These are phyloP conservation scores for Oenanthe javanica DNA, from an alignment of 140 eudicot species.

Conservation along the genomic window DNA sequence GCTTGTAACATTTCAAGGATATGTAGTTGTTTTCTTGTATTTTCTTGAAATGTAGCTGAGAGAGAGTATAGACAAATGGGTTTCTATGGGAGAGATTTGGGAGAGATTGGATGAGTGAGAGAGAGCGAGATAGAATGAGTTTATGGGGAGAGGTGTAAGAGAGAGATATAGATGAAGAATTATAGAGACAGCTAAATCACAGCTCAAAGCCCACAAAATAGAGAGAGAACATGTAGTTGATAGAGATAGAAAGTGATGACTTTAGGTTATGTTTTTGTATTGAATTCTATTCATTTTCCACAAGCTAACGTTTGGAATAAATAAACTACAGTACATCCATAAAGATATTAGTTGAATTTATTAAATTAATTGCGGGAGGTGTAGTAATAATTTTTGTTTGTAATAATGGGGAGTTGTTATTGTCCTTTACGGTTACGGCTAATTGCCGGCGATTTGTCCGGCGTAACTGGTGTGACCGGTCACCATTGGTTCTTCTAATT, in stretches of 20 bases:
- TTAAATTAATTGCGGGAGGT: neutral
- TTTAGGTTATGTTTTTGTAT: conserved; percentile 3
- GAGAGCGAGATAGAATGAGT: conserved; percentile 8
- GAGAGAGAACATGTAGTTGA: neutral
- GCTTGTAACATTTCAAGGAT: conserved; percentile 31
- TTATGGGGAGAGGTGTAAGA: conserved; percentile 15
- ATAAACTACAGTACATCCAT: neutral
- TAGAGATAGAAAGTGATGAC: neutral
- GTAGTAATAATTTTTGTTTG: neutral
- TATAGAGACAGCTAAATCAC: conserved; percentile 81
- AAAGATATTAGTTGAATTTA: neutral
- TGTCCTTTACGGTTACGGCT: conserved; percentile 12
- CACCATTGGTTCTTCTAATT: neutral
- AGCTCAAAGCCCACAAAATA: conserved; percentile 87
- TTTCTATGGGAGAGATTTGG: conserved; percentile 43
- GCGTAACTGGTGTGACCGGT: conserved; percentile 14
- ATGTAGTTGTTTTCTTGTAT: neutral
- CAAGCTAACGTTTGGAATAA: conserved; percentile 13
- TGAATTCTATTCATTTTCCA: neutral
- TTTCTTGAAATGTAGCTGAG: conserved; percentile 11
- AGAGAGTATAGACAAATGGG: conserved; percentile 18
- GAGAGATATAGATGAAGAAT: conserved; percentile 12
- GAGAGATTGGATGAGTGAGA: conserved; percentile 5
- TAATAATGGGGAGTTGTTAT: neutral
- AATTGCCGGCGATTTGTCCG: conserved; percentile 35